Conservation (phyloP, 169 alveolate genomes). For the Perkinsus chesapeaki region DNA sequence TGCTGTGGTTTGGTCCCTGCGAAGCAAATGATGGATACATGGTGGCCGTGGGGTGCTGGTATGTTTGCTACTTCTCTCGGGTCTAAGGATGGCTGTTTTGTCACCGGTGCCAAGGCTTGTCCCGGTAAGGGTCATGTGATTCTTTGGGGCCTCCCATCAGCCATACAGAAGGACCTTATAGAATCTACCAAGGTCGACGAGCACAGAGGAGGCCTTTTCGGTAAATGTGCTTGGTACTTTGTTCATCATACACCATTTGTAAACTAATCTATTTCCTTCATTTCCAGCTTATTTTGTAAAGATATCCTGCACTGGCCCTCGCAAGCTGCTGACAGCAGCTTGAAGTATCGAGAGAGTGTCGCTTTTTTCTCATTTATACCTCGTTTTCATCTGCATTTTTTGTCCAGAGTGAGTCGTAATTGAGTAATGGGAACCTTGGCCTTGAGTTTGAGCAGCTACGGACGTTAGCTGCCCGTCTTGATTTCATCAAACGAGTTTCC, state of each 20-base stretch:
- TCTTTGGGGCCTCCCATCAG: constrained; percentile 32
- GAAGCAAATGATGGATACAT: constrained; percentile 11
- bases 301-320: no score
- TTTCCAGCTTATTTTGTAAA: no score
- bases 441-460: no score
- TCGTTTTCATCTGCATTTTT: no score
- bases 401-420: no score
- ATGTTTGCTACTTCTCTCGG: constrained; percentile 38
- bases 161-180: constrained; percentile 36
- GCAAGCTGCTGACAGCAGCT: no score
- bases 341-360: no score
- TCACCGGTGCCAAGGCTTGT: constrained; percentile 23
- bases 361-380: no score
- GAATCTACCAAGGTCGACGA: constrained; percentile 36
- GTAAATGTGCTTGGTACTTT: constrained; percentile 28
- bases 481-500: no score
- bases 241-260: constrained; percentile 33
- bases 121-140: constrained; percentile 23
- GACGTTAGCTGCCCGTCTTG: no score
- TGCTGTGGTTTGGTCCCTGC: not conserved
- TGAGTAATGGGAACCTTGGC: no score
- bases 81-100: constrained; percentile 35
- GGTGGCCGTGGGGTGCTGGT: constrained; percentile 50
- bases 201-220: constrained; percentile 22
- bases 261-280: no score